phyloP scores from a whole-genome alignment of 257 asterid genomes.

The Nicotiana paniculata region DNA sequence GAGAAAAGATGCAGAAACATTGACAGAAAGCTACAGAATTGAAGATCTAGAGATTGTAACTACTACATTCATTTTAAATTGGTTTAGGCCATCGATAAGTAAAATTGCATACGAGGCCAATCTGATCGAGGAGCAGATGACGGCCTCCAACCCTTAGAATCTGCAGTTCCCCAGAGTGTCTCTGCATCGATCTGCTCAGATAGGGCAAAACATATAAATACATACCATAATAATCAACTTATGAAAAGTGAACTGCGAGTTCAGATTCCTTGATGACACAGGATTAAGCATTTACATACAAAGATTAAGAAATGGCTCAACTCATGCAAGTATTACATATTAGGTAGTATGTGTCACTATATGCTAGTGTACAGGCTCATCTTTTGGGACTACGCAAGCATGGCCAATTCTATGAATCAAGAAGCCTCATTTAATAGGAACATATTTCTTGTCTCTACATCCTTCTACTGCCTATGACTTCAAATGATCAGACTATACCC shows the following conservation, averaged over 20 bases:
- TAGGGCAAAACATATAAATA: conserved; percentile 17
- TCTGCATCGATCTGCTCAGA: conserved; percentile 58
- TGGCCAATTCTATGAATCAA: neutral
- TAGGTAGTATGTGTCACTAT: neutral
- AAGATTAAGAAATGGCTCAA: neutral
- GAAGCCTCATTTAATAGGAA: neutral
- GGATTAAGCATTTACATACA: neutral
- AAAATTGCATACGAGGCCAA: conserved; percentile 75
- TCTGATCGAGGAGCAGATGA: conserved; percentile 92
- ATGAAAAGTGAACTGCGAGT: neutral
- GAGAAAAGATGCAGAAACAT: neutral
- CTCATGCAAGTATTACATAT: neutral
- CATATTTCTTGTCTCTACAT: neutral
- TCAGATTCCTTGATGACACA: neutral
- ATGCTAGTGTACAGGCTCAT: neutral
- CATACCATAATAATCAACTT: neutral
- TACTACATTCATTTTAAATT: neutral
- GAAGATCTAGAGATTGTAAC: neutral
- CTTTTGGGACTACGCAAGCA: neutral
- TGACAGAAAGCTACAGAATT: neutral
- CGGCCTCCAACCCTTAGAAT: conserved; percentile 90
- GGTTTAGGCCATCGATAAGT: neutral
- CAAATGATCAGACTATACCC: neutral
- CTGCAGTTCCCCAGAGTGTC: conserved; percentile 75
- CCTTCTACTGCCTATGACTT: neutral